Percentiles rank a stretch among this genome's conserved stretches.
Conservation (phyloP, 257 asterid species). For the Anisodus acutangulus region DNA sequence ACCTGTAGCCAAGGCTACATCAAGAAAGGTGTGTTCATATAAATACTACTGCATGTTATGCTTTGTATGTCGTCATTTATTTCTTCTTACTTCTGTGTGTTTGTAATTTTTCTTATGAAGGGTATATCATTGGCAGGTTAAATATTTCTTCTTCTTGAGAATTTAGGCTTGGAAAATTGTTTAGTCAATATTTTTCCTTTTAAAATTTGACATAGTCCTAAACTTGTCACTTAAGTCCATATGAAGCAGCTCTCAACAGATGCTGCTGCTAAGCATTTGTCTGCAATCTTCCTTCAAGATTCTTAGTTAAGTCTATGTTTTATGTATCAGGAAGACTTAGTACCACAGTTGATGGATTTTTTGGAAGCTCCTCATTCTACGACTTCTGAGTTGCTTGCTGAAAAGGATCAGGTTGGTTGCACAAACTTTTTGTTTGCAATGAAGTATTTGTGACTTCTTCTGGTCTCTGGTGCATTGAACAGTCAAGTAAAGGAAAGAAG, state of each 20-base stretch:
- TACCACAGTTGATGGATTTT: constrained; percentile 74
- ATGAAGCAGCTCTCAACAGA: neutral
- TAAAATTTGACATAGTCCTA: neutral
- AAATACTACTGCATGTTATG: neutral
- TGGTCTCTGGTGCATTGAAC: constrained; percentile 28
- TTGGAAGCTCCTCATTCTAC: constrained; percentile 82
- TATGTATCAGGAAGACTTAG: constrained; percentile 71
- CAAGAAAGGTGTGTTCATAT: constrained; percentile 71
- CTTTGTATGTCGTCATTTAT: constrained; percentile 5
- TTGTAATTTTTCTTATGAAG: neutral
- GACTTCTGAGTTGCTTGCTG: constrained; percentile 70
- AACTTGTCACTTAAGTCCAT: neutral
- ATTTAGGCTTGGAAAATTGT: neutral
- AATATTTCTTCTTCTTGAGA: neutral
- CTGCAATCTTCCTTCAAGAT: neutral
- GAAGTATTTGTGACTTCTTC: neutral
- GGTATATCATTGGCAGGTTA: neutral
- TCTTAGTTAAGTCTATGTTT: constrained; percentile 15
- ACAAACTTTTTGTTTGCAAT: neutral
- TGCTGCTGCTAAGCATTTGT: neutral
- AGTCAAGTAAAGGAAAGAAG: constrained; percentile 67
- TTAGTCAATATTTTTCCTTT: neutral
- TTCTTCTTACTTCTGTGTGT: neutral
- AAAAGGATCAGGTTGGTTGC: constrained; percentile 72
- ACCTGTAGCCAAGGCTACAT: constrained; percentile 55